These are phyloP conservation scores for Cercophora sp. DNA, from an alignment of 495 filamentous ascomycete species.

Conservation along the genomic window DNA sequence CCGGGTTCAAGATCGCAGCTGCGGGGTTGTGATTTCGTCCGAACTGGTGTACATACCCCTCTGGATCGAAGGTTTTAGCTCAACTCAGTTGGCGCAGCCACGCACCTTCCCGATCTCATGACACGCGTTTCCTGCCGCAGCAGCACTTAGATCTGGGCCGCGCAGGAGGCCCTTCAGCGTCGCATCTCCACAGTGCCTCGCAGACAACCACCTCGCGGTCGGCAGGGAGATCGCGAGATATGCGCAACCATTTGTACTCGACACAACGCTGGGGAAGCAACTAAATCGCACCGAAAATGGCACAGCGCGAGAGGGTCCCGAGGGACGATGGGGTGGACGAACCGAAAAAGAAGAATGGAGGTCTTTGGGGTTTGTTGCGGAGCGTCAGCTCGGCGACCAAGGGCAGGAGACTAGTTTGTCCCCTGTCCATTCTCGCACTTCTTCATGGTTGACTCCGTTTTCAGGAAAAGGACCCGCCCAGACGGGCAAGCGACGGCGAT, in stretches of 20 bases:
- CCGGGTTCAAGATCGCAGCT: background rate
- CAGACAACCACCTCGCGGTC: background rate
- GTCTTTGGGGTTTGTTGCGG: slow-evolving; percentile 37
- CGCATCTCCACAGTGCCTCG: background rate
- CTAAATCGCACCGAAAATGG: background rate
- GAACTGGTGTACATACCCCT: background rate
- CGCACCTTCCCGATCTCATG: too few relatives aligned
- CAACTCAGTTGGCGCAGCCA: background rate
- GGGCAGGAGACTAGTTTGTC: slow-evolving; percentile 28
- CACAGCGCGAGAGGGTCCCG: background rate
- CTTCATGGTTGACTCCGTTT: background rate
- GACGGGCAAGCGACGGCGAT: slow-evolving; percentile 31
- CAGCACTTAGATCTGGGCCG: too few relatives aligned
- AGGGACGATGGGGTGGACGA: slow-evolving; percentile 6
- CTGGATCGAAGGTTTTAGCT: background rate
- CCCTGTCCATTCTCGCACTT: slow-evolving; percentile 10
- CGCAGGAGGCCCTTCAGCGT: background rate
- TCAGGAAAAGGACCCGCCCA: slow-evolving; percentile 24
- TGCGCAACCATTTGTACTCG: too few relatives aligned
- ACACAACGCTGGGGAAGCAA: too few relatives aligned
- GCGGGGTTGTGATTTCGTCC: background rate
- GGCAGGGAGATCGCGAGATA: too few relatives aligned
- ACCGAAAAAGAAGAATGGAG: slow-evolving; percentile 34
- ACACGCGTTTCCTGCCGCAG: too few relatives aligned
- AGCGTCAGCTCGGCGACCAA: slow-evolving; percentile 30